Evolutionary conservation across 192 early-diverging fungal species (phyloP).

Genomic region (Coemansia sp.): DNA sequence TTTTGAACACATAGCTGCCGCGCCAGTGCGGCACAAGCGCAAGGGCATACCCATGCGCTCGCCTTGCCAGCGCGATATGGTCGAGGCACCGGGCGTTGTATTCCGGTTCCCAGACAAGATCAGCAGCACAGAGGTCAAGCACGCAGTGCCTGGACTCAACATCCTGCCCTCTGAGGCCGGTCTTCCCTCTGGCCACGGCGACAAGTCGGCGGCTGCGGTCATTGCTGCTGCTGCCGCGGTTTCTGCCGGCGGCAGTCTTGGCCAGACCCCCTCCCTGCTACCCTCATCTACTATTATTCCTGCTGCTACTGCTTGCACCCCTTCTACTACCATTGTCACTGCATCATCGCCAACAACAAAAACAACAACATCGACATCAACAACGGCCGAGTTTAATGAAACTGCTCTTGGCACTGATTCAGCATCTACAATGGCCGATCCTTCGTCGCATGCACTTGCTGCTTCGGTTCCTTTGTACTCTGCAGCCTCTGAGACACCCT

Average conservation of each 20-base stretch:
- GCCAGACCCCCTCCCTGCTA: slow-evolving; percentile 3
- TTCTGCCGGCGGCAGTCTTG: slow-evolving; percentile 9
- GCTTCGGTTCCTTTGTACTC: not conserved
- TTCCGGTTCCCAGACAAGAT: slow-evolving; percentile 57
- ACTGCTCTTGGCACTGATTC: slow-evolving; percentile 5
- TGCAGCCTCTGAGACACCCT: slow-evolving; percentile 7
- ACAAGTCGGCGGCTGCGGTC: slow-evolving; percentile 49
- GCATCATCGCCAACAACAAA: not conserved
- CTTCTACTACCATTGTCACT: slow-evolving; percentile 9
- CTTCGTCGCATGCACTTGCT: not conserved
- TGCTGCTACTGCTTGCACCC: not conserved
- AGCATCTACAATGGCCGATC: not conserved
- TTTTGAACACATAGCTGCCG: slow-evolving; percentile 19
- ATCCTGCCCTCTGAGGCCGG: slow-evolving; percentile 50
- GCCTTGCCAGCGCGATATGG: slow-evolving; percentile 54
- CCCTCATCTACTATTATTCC: not conserved
- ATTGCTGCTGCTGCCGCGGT: slow-evolving; percentile 35
- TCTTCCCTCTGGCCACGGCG: slow-evolving; percentile 46
- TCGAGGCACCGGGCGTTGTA: slow-evolving; percentile 51
- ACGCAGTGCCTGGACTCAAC: slow-evolving; percentile 27
- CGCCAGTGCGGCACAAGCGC: slow-evolving; percentile 42
- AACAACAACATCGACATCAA: slow-evolving; percentile 7
- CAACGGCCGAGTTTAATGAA: not conserved
- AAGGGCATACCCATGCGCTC: slow-evolving; percentile 56
- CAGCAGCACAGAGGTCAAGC: slow-evolving; percentile 14